Conservation (phyloP, 192 early-diverging fungal genomes). For the Linnemannia elongata region DNA sequence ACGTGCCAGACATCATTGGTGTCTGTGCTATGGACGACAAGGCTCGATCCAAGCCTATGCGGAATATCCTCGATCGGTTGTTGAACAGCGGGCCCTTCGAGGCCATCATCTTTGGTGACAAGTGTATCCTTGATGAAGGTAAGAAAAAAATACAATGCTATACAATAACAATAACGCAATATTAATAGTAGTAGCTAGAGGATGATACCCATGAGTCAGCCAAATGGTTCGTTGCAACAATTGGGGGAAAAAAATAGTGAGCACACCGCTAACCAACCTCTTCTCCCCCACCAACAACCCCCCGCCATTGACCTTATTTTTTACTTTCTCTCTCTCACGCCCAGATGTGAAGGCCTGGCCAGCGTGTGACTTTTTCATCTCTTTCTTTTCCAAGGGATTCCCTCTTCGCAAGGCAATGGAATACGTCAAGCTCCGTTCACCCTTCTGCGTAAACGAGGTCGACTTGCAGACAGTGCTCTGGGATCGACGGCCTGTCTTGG, state of each 20-base stretch:
- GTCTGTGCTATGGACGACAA: constrained; percentile 95
- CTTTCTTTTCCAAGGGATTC: constrained; percentile 96
- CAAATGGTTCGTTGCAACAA: neutral
- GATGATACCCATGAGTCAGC: constrained; percentile 2
- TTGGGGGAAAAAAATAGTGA: neutral
- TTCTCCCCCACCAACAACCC: neutral
- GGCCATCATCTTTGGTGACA: constrained; percentile 95
- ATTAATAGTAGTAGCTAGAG: neutral
- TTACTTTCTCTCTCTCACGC: constrained; percentile 3
- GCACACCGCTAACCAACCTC: neutral
- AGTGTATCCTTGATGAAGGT: constrained; percentile 97
- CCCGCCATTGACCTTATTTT: neutral
- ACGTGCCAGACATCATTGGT: constrained; percentile 74
- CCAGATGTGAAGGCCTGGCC: constrained; percentile 91
- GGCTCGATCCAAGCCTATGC: constrained; percentile 96
- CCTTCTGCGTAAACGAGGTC: constrained; percentile 94
- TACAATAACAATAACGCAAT: neutral
- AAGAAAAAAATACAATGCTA: neutral
- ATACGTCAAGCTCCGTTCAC: constrained; percentile 86
- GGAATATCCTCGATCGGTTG: constrained; percentile 87
- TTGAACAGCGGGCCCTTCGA: constrained; percentile 77
- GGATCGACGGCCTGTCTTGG: constrained; percentile 91
- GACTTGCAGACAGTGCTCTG: constrained; percentile 88
- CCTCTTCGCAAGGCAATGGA: constrained; percentile 93
- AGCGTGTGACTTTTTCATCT: constrained; percentile 94